These are phyloP conservation scores for Hsuehochloa calcarea DNA, from an alignment of 176 grass and related monocot species.

Conservation along the genomic window DNA sequence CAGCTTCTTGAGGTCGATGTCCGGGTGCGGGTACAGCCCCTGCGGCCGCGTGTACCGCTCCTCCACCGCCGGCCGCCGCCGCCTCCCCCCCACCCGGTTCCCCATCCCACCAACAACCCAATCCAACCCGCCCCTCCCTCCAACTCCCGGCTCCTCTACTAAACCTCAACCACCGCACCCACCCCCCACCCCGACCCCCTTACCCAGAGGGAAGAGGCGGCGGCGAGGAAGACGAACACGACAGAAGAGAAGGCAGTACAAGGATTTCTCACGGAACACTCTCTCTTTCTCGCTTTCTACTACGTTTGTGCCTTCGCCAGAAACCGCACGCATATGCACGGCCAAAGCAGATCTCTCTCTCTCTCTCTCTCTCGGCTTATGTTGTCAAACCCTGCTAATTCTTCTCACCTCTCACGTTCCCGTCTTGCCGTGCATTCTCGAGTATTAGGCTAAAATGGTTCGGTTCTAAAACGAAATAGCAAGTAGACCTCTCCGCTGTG, in stretches of 20 bases:
- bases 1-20: conserved; percentile 87
- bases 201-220: too few relatives aligned
- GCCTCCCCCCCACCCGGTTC: conserved; percentile 38
- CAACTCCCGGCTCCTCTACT: neutral
- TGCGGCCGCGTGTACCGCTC: conserved; percentile 84
- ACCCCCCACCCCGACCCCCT: neutral
- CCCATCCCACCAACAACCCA: conserved; percentile 26
- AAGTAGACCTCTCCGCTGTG: too few relatives aligned
- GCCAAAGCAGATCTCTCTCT: conserved; percentile 11
- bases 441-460: too few relatives aligned
- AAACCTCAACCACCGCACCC: conserved; percentile 7
- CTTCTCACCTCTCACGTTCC: neutral
- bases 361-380: neutral
- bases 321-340: conserved; percentile 20
- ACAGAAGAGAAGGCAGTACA: conserved; percentile 12
- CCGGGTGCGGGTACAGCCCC: conserved; percentile 80
- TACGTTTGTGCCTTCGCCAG: neutral
- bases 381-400: neutral
- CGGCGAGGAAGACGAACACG: neutral
- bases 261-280: conserved; percentile 17
- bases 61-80: conserved; percentile 63
- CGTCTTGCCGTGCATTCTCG: neutral
- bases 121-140: neutral
- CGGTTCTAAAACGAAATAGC: too few relatives aligned
- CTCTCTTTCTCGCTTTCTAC: neutral